A percentile compares a stretch with the other conserved stretches of the same genome.
Evolutionary conservation across 106 monocot species (phyloP).

Genomic region (Dendrobium officinale): DNA sequence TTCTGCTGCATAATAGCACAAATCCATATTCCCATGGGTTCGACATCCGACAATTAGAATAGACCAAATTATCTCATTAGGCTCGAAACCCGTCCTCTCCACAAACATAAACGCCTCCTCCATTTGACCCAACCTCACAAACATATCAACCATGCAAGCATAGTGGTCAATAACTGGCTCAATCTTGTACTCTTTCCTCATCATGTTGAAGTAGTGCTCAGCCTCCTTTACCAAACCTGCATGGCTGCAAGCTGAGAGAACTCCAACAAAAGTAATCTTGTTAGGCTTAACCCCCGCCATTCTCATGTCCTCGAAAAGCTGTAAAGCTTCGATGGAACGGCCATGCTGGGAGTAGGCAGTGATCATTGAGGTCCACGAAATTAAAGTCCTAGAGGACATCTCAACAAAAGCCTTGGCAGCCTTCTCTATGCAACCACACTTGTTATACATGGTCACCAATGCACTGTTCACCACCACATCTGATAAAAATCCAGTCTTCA

Average conservation of each 20-base stretch:
- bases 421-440: constrained; percentile 70
- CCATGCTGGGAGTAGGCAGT: constrained; percentile 82
- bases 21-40: constrained; percentile 69
- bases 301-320: constrained; percentile 90
- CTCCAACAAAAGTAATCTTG: constrained; percentile 72
- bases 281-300: constrained; percentile 62
- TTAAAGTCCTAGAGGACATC: constrained; percentile 63
- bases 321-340: constrained; percentile 52
- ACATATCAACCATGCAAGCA: constrained; percentile 94
- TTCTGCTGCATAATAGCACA: constrained; percentile 70
- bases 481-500: constrained; percentile 65
- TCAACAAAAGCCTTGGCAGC: constrained; percentile 73
- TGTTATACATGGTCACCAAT: constrained; percentile 86
- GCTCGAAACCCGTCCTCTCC: constrained; percentile 49
- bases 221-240: constrained; percentile 71
- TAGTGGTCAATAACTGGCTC: constrained; percentile 80
- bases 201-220: constrained; percentile 69
- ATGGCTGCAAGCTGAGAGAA: constrained; percentile 93
- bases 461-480: constrained; percentile 78
- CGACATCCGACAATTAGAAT: constrained; percentile 76
- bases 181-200: constrained; percentile 74
- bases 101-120: constrained; percentile 72
- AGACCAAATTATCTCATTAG: constrained; percentile 89
- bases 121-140: constrained; percentile 60
- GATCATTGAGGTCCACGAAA: constrained; percentile 93